These are phyloP conservation scores for Naganishia randhawae DNA, from an alignment of 768 basidiomycete species.

Conservation along the genomic window DNA sequence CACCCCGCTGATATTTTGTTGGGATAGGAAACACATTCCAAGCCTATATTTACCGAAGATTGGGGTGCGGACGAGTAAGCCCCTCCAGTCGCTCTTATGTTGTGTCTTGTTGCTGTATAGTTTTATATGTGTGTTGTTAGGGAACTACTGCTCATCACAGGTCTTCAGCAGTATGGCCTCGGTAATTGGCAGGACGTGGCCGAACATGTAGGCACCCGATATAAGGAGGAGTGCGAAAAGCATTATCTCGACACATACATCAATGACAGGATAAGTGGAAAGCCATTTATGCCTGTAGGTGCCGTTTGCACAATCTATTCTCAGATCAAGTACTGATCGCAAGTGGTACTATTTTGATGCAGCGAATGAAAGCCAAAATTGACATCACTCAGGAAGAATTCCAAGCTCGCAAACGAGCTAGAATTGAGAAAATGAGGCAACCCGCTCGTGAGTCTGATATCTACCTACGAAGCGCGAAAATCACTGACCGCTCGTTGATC, in stretches of 20 bases:
- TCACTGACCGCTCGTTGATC: constrained; percentile 54
- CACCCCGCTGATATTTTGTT: not conserved
- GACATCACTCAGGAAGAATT: constrained; percentile 72
- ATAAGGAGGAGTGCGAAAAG: constrained; percentile 85
- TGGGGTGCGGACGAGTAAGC: constrained; percentile 97
- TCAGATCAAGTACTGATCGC: not conserved
- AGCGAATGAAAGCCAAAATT: constrained; percentile 56
- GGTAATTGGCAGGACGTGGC: constrained; percentile 97
- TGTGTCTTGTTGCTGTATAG: not conserved
- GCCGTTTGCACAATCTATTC: not conserved
- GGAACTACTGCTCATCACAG: constrained; percentile 84
- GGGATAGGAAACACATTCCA: constrained; percentile 82
- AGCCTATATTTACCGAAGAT: constrained; percentile 88
- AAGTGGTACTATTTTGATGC: not conserved
- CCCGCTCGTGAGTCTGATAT: constrained; percentile 32
- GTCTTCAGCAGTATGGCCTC: constrained; percentile 76
- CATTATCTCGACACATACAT: constrained; percentile 65
- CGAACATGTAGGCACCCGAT: constrained; percentile 83
- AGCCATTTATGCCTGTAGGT: constrained; percentile 48
- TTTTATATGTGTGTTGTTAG: constrained; percentile 51
- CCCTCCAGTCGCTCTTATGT: not conserved
- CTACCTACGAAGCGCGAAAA: constrained; percentile 44
- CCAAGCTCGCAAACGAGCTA: constrained; percentile 78
- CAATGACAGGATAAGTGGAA: constrained; percentile 32
- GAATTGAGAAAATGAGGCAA: constrained; percentile 70